phyloP scores from a whole-genome alignment of 495 filamentous ascomycete genomes.

The Hyaloscypha hepaticicola region DNA sequence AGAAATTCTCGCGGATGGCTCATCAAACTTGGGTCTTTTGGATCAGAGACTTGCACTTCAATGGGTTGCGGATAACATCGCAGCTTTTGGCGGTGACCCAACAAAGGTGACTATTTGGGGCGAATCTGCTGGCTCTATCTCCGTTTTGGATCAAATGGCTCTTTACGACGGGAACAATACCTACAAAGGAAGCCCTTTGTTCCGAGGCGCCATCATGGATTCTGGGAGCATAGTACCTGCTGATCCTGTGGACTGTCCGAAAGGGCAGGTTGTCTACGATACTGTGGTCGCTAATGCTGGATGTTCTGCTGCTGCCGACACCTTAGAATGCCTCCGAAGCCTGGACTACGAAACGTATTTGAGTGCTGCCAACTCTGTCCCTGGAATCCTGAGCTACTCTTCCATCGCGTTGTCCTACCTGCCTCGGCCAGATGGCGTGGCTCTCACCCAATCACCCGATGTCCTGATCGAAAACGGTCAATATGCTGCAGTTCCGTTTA shows the following conservation, averaged over 20 bases:
- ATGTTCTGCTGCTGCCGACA: constrained; percentile 54
- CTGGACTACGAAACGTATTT: constrained; percentile 60
- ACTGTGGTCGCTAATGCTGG: constrained; percentile 58
- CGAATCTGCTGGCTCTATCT: constrained; percentile 50
- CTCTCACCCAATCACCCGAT: constrained; percentile 57
- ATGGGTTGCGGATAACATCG: constrained; percentile 54
- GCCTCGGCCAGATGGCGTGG: constrained; percentile 61
- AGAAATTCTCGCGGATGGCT: constrained; percentile 64
- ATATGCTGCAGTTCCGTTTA: constrained; percentile 57
- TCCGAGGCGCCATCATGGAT: constrained; percentile 64
- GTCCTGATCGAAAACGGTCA: constrained; percentile 44
- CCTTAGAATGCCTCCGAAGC: constrained; percentile 61
- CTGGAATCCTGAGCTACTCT: constrained; percentile 59
- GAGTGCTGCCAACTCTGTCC: constrained; percentile 64
- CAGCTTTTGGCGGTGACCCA: constrained; percentile 40
- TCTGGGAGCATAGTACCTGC: constrained; percentile 65
- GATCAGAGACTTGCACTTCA: constrained; percentile 45
- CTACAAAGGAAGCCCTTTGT: constrained; percentile 68
- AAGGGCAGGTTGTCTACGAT: constrained; percentile 64
- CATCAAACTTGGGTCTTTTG: constrained; percentile 45
- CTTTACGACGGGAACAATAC: constrained; percentile 66
- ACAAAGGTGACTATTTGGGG: constrained; percentile 46
- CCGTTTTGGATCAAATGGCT: constrained; percentile 67
- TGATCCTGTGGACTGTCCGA: constrained; percentile 59
- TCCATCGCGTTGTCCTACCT: constrained; percentile 64